Percentiles rank a stretch among this genome's conserved stretches.
These are phyloP conservation scores for Saturnispora quitensis DNA, from an alignment of 805 yeast genomes.

Conservation along the genomic window DNA sequence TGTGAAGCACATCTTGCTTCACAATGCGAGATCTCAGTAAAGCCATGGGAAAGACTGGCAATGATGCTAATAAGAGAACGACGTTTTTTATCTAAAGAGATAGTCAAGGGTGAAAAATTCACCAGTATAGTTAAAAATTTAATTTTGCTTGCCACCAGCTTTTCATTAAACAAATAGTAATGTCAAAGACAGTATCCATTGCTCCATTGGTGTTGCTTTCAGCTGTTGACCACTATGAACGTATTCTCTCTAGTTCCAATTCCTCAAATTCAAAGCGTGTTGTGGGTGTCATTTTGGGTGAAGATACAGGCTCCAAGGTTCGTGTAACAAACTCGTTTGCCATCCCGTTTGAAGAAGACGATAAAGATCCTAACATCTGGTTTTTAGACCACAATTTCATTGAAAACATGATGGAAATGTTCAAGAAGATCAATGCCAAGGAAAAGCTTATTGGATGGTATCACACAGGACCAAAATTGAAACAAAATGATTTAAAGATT, in stretches of 20 bases:
- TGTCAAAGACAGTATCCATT: slow-evolving; percentile 58
- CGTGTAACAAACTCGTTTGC: slow-evolving; percentile 91
- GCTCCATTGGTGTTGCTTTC: slow-evolving; percentile 93
- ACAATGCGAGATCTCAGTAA: background rate
- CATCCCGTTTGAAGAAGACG: slow-evolving; percentile 97
- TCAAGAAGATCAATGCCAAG: slow-evolving; percentile 93
- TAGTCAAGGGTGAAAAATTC: background rate
- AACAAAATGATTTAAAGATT: slow-evolving; percentile 80
- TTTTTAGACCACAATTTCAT: slow-evolving; percentile 93
- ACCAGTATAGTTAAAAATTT: background rate
- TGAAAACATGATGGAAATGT: slow-evolving; percentile 96
- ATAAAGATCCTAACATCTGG: slow-evolving; percentile 86
- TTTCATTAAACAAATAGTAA: background rate
- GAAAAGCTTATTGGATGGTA: slow-evolving; percentile 98
- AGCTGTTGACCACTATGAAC: slow-evolving; percentile 89
- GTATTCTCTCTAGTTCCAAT: slow-evolving; percentile 51
- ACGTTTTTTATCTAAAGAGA: background rate
- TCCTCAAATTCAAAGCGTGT: slow-evolving; percentile 50
- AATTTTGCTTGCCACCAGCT: background rate
- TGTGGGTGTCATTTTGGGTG: slow-evolving; percentile 91
- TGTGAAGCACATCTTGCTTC: background rate
- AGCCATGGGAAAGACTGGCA: background rate
- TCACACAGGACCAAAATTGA: slow-evolving; percentile 92
- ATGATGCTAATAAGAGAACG: background rate
- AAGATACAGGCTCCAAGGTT: slow-evolving; percentile 35